These are phyloP conservation scores for Barbatosphaeria neglecta DNA, from an alignment of 495 filamentous ascomycete species.

Conservation along the genomic window DNA sequence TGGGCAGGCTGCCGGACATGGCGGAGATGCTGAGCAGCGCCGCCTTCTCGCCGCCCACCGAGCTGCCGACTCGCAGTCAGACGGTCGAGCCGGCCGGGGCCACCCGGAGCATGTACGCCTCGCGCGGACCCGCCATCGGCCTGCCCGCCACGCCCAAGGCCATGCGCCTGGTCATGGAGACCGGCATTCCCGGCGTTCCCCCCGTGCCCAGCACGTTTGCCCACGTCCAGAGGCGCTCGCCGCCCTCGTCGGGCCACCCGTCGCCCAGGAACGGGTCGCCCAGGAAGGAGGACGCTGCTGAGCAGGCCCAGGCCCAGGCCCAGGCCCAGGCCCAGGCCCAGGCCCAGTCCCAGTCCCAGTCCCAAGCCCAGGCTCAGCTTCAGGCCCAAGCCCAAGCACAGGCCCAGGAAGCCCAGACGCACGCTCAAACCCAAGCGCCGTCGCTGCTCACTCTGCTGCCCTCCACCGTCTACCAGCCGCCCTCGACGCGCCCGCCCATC, in stretches of 20 bases:
- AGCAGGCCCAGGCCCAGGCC: too few relatives aligned
- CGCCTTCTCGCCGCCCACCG: slow-evolving; percentile 24
- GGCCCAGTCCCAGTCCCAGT: too few relatives aligned
- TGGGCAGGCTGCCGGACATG: slow-evolving; percentile 17
- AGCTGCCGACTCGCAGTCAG: slow-evolving; percentile 31
- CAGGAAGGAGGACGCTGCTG: slow-evolving; percentile 8
- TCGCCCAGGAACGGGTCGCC: slow-evolving; percentile 6
- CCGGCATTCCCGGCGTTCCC: slow-evolving; percentile 52
- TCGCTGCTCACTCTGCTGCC: slow-evolving; percentile 35
- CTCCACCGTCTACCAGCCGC: slow-evolving; percentile 54
- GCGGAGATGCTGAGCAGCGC: slow-evolving; percentile 30
- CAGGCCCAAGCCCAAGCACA: too few relatives aligned
- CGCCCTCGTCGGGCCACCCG: slow-evolving; percentile 10
- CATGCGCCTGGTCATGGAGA: slow-evolving; percentile 67
- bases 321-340: too few relatives aligned
- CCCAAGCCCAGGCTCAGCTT: too few relatives aligned
- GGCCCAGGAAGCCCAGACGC: too few relatives aligned
- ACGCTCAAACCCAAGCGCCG: too few relatives aligned
- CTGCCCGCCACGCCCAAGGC: slow-evolving; percentile 76
- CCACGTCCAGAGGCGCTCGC: slow-evolving; percentile 10
- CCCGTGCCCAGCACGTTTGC: slow-evolving; percentile 46
- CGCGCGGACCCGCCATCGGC: slow-evolving; percentile 46
- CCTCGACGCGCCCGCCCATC: slow-evolving; percentile 39
- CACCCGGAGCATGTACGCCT: slow-evolving; percentile 31
- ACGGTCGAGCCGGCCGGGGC: slow-evolving; percentile 27